Evolutionary conservation across 129 eudicot species (phyloP), one percentile per base, ranked within the genome.

Genomic region (Flaveria trinervia): DNA sequence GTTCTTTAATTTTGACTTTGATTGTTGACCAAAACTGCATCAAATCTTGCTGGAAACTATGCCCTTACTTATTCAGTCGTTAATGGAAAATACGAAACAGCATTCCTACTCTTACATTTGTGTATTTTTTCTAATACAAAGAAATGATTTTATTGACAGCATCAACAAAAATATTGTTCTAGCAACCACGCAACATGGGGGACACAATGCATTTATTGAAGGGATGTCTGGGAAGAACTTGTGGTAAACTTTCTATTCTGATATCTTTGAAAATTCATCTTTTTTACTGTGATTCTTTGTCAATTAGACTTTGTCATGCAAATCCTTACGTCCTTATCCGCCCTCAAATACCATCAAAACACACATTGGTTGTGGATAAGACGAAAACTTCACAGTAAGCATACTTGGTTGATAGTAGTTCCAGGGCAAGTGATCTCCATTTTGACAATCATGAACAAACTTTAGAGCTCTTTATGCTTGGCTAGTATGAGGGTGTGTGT

Each of bases 101-200:
- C 8, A n/a, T 4, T 23, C 65, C 7, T 77, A 11, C 11, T 14
- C 15, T 60, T 60, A 8, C 16, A 25, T 61, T 39, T 45, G 25
- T 64, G 13, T 18, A 13, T 59, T 4, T 6, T 9, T 28, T 15
- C 16, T 17, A 52, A 15, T 74, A 18, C 77, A 44, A 16, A 7
- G 15, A 18, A 66, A 36, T 79, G 52, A 74, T 43, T 49, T 55
- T 46, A 65, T 55, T 61, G 72, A 26, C 72, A 86, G 96, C 83
- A 73, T 45, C 17, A 92, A 92, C 75, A 57, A 79, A 77, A 92
- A 92, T 78, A 84, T 92, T 75, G 81, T 92, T 70, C 78, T 90
- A 22, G 96, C 95, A 17, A 86, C 90, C 28, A 88, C 96, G 9
- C 82, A 88, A 75, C 96, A 92, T 71, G 98, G 98, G 79, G 98